Evolutionary conservation across 148 eudicot species (phyloP), one percentile per base, ranked within the genome.

Genomic region (Talinum fruticosum): DNA sequence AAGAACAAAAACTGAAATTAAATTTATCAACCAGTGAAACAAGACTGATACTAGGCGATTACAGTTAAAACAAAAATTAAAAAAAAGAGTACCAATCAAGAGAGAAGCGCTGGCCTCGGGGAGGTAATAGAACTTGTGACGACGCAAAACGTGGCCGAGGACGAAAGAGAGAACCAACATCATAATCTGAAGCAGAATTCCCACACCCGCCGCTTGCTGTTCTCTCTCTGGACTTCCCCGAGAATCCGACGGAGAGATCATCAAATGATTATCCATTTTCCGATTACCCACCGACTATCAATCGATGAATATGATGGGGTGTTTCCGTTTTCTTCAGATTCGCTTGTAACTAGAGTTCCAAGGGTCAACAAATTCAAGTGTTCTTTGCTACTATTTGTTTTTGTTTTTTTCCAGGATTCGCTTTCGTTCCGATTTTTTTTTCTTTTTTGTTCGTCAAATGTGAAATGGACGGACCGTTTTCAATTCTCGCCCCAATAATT

Each of bases 21-120:
- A 30, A 72, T 36, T 10, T n/a, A 26, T n/a, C 35, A 21, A 18
- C 8, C 12, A 70, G 10, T 0, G 21, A 54, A 70, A 8, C 12
- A 18, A 6, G 24, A 26, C 4, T 10, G 29, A 28, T 8, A 18
- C 3, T 32, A 66, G 29, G n/a, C n/a, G n/a, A n/a, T n/a, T n/a
- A n/a, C n/a, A n/a, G n/a, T n/a, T n/a, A n/a, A n/a, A n/a, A n/a
- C n/a, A n/a, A n/a, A n/a, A n/a, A n/a, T n/a, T n/a, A 73, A 67
- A 33, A 36, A 19, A 75, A 80, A 33, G 3, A 21, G 7, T 79
- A 95, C 99, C 97, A 74, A 96, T 93, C 62, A 96, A 78, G 36
- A 96, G 97, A n/a, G 99, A 96, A 30, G 93, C 99, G 76, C 98
- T 91, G 35, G 99, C 99, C 89, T 96, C 99, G 66, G 99, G 99